Conservation (phyloP, 129 eudicot species). For the sunflower (Helianthus annuus) region HanXRQr2.0-SUNRISE NC_035447.2:62881685-62882184, state of each 20-base stretch:
- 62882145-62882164: background rate
- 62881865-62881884: background rate
- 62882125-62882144: background rate
- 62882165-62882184: no score
- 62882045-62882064: background rate
- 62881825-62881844: no score
- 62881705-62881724: no score
- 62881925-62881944: background rate
- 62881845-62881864: background rate
- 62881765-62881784: no score
- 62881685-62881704: background rate
- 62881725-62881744: background rate
- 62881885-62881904: background rate
- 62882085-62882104: background rate
- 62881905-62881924: background rate
- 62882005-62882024: background rate
- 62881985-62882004: background rate
- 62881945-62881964: background rate
- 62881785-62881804: no score
- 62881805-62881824: no score
- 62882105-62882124: background rate
- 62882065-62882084: background rate
- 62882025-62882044: no score
- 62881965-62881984: background rate
- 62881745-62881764: background rate